phyloP scores from a whole-genome alignment of 345 rosid genomes.

The Euphorbia peplus region DNA sequence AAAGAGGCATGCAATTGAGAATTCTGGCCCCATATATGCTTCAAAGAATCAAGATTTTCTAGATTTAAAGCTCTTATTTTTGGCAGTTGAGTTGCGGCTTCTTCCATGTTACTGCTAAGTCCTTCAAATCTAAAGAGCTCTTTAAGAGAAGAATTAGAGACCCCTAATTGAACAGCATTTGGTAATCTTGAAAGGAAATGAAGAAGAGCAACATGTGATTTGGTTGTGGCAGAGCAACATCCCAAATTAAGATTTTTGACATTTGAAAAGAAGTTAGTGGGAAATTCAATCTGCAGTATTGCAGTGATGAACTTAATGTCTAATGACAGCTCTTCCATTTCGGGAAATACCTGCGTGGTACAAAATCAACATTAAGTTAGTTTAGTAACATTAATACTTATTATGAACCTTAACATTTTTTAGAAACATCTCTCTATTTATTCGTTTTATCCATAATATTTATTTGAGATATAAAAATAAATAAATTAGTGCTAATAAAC shows the following conservation, averaged over 20 bases:
- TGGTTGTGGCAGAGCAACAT: background rate
- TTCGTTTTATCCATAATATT: too few relatives aligned
- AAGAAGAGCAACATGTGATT: background rate
- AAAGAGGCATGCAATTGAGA: background rate
- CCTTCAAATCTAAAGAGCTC: background rate
- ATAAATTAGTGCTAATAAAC: too few relatives aligned
- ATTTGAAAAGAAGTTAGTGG: background rate
- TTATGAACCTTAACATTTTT: background rate
- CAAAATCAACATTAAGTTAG: too few relatives aligned
- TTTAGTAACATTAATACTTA: too few relatives aligned
- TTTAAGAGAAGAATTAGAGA: background rate
- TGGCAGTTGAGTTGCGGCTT: background rate
- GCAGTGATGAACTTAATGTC: background rate
- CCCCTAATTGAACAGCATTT: background rate
- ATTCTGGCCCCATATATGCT: constrained; percentile 1
- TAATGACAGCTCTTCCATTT: background rate
- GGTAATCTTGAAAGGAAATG: background rate
- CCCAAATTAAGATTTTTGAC: background rate
- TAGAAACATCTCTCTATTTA: too few relatives aligned
- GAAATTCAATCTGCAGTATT: background rate
- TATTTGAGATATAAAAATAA: too few relatives aligned
- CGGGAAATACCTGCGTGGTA: background rate
- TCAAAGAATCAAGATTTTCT: background rate
- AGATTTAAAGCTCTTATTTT: background rate
- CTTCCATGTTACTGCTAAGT: background rate